A percentile compares a stretch with the other conserved stretches of the same genome.
phyloP scores from a whole-genome alignment of 345 rosid genomes.

The Brassica cretica region DNA sequence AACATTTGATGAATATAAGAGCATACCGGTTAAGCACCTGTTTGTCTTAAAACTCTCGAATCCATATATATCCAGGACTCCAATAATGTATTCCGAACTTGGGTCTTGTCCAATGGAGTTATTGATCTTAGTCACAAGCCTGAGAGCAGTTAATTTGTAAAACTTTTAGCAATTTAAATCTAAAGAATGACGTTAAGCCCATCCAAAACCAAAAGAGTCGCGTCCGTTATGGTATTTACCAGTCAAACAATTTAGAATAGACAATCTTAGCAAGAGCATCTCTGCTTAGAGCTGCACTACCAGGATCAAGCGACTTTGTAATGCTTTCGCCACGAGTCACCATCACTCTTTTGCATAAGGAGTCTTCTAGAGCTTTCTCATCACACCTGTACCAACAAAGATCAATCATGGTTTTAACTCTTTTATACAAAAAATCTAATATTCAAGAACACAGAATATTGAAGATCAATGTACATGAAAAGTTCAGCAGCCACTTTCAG shows the following conservation, averaged over 20 bases:
- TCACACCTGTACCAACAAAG: slow-evolving; percentile 71
- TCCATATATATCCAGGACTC: slow-evolving; percentile 98
- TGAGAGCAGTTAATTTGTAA: slow-evolving; percentile 34
- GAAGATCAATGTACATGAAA: slow-evolving; percentile 93
- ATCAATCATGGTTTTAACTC: slow-evolving; percentile 21
- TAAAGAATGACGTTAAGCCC: not conserved
- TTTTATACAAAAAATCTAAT: too few relatives aligned
- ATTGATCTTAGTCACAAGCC: slow-evolving; percentile 95
- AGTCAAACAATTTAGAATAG: slow-evolving; percentile 94
- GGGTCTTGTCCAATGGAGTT: slow-evolving; percentile 90
- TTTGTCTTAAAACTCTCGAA: slow-evolving; percentile 99
- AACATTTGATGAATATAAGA: slow-evolving; percentile 57
- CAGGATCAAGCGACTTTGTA: slow-evolving; percentile 89
- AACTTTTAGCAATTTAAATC: slow-evolving; percentile 17
- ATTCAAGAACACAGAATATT: too few relatives aligned
- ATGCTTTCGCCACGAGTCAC: slow-evolving; percentile 96
- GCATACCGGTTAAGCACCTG: slow-evolving; percentile 99
- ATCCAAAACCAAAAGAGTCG: too few relatives aligned
- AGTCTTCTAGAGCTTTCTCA: slow-evolving; percentile 76
- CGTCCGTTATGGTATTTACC: too few relatives aligned
- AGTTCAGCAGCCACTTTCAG: slow-evolving; percentile 81
- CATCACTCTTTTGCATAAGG: slow-evolving; percentile 90
- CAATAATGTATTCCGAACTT: slow-evolving; percentile 72
- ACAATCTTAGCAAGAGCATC: slow-evolving; percentile 96
- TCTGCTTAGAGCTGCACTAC: slow-evolving; percentile 75